Evolutionary conservation across 371 early-diverging fungal species (phyloP).

Genomic region (Syncephalis plumigaleata): DNA sequence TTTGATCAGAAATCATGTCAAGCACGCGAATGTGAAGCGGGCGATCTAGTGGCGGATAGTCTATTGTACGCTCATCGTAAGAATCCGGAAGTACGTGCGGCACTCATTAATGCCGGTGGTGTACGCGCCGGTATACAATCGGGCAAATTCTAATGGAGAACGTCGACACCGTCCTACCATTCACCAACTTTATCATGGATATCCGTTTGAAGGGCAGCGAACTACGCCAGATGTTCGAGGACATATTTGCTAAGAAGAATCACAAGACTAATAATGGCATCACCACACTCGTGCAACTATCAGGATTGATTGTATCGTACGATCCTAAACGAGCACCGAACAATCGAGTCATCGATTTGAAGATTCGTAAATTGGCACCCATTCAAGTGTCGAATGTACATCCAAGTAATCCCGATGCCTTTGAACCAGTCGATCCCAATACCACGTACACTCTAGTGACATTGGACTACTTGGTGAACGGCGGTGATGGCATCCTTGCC

Average conservation of each 20-base stretch:
- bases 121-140: constrained; percentile 25
- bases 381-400: constrained; percentile 2
- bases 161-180: constrained; percentile 32
- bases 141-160: constrained; percentile 29
- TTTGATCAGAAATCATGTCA: constrained; percentile 20
- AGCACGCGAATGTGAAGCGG: constrained; percentile 26
- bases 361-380: constrained; percentile 3
- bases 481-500: constrained; percentile 36
- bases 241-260: constrained; percentile 8
- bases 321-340: too few species aligned
- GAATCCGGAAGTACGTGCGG: constrained; percentile 11
- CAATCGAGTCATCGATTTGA: too few species aligned
- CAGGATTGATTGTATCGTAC: constrained; percentile 3
- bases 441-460: constrained; percentile 25
- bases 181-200: constrained; percentile 24
- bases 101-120: constrained; percentile 35
- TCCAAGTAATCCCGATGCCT: constrained; percentile 2
- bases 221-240: constrained; percentile 20
- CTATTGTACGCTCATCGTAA: constrained; percentile 15
- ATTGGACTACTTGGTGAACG: constrained; percentile 28
- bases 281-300: constrained; percentile 18
- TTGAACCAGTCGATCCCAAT: constrained; percentile 9
- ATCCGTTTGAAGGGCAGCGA: constrained; percentile 22
- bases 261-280: constrained; percentile 10
- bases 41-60: constrained; percentile 32